These are phyloP conservation scores for Trametes gibbosa DNA, from an alignment of 768 basidiomycete genomes.

Conservation along the genomic window DNA sequence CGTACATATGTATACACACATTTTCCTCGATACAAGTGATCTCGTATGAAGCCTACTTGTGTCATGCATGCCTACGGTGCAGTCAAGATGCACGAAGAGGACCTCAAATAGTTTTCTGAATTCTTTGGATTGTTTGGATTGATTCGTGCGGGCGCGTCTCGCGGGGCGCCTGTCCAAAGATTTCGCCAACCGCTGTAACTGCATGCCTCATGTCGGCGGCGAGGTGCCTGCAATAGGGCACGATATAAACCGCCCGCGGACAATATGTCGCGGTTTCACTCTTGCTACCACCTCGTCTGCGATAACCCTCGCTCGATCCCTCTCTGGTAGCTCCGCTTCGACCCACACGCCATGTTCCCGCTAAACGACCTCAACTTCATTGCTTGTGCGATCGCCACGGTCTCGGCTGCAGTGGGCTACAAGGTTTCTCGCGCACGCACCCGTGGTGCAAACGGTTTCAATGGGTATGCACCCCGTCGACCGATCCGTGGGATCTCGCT, in stretches of 20 bases:
- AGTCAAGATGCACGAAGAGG: no score
- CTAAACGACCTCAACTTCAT: conserved; percentile 28
- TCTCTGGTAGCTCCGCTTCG: neutral
- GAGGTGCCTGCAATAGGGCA: conserved; percentile 5
- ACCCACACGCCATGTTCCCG: conserved; percentile 20
- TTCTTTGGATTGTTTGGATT: no score
- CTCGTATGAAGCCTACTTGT: no score
- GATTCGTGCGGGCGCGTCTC: no score
- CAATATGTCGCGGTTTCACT: neutral
- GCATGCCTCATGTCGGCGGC: conserved; percentile 20
- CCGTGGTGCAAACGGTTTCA: conserved; percentile 1
- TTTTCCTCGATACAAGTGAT: no score
- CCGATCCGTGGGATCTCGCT: neutral
- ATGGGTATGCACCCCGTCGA: conserved; percentile 4
- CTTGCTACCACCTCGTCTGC: conserved; percentile 3
- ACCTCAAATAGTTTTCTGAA: no score
- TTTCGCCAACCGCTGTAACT: no score
- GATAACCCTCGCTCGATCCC: conserved; percentile 2
- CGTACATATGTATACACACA: no score
- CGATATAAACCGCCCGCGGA: conserved; percentile 4
- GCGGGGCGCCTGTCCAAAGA: no score
- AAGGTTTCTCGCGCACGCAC: conserved; percentile 15
- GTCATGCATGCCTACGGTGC: no score
- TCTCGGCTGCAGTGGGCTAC: conserved; percentile 29
- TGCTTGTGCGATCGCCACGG: conserved; percentile 26